phyloP scores from a whole-genome alignment of 257 asterid species.

The Solanum arcanum region DNA sequence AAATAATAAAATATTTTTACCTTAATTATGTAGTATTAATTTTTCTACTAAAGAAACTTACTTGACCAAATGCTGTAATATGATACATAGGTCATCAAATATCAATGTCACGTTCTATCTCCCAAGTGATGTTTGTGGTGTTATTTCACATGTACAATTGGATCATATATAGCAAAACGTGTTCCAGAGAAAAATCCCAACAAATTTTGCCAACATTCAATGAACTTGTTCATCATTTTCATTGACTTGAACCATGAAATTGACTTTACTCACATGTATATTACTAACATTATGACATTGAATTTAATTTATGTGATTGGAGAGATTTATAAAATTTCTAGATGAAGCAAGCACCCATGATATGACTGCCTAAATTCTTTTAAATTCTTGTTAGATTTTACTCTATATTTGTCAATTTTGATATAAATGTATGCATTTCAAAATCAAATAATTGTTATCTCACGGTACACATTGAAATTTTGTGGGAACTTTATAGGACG shows the following conservation, averaged over 20 bases:
- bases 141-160: background rate
- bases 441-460: background rate
- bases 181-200: background rate
- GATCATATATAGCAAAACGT: background rate
- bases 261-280: background rate
- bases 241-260: background rate
- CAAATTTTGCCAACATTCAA: background rate
- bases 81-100: background rate
- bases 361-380: background rate
- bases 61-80: background rate
- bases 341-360: background rate
- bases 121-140: background rate
- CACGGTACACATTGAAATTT: fast-evolving
- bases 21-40: background rate
- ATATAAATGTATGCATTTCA: background rate
- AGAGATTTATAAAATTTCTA: background rate
- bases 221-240: background rate
- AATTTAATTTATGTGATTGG: background rate
- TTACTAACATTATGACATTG: background rate
- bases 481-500: background rate
- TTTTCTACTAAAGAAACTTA: background rate
- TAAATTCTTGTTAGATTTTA: background rate
- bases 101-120: background rate
- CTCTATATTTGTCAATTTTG: background rate
- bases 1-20: background rate